Evolutionary conservation across 805 yeast species (phyloP).

Genomic region (Blastobotrys peoriensis): DNA sequence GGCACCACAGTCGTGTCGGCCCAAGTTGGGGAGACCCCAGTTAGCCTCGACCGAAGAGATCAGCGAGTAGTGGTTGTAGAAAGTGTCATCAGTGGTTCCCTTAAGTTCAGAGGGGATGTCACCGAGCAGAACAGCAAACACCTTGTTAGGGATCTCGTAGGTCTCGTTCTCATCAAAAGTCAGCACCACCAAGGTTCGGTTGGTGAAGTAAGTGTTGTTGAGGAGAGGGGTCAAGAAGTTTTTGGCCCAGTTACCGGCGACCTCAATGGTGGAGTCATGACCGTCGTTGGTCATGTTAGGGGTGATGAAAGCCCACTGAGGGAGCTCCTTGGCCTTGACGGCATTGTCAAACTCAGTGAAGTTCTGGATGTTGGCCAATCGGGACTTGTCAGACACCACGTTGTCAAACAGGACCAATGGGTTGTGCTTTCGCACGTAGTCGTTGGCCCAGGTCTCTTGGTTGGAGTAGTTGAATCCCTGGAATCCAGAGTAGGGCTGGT

Average conservation of each 20-base stretch:
- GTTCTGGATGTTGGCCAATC: conserved; percentile 43
- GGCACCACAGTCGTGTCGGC: conserved; percentile 46
- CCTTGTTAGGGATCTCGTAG: conserved; percentile 40
- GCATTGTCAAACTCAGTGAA: conserved; percentile 41
- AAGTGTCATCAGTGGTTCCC: conserved; percentile 43
- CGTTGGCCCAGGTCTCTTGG: conserved; percentile 39
- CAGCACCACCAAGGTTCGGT: conserved; percentile 39
- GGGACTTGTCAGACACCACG: conserved; percentile 31
- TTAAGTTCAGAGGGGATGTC: conserved; percentile 36
- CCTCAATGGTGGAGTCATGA: conserved; percentile 42
- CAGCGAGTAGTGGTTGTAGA: conserved; percentile 49
- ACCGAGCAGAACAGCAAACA: conserved; percentile 42
- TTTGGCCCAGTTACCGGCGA: conserved; percentile 43
- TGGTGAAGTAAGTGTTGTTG: conserved; percentile 42
- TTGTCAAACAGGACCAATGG: conserved; percentile 42
- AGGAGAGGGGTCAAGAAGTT: conserved; percentile 40
- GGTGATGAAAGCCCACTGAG: conserved; percentile 49
- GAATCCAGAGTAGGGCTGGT: conserved; percentile 48
- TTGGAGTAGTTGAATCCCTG: conserved; percentile 42
- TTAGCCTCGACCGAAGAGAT: conserved; percentile 45
- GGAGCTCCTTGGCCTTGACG: conserved; percentile 35
- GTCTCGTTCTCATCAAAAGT: conserved; percentile 48
- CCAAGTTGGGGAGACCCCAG: conserved; percentile 45
- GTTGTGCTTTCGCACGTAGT: conserved; percentile 49
- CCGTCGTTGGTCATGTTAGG: conserved; percentile 53